Evolutionary conservation across 1,284 basidiomycete genomes (phyloP).

Genomic region (Pseudozyma hubeiensis): DNA sequence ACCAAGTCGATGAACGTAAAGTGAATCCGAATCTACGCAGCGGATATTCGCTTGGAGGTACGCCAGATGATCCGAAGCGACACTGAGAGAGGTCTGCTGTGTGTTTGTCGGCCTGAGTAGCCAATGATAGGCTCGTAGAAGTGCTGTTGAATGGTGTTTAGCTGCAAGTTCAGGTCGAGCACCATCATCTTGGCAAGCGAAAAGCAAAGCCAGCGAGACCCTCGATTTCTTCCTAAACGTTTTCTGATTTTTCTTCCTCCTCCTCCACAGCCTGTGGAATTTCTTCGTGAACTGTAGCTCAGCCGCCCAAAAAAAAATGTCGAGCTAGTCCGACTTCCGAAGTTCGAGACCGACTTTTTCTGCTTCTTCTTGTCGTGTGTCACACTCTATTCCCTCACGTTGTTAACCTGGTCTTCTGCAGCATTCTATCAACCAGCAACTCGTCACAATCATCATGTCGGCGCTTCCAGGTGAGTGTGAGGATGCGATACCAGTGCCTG

Average conservation of each 20-base stretch:
- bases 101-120: too few relatives aligned
- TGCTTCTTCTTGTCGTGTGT: slow-evolving; percentile 6
- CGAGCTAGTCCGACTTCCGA: slow-evolving; percentile 35
- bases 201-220: not conserved
- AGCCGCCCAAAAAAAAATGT: not conserved
- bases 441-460: slow-evolving; percentile 19
- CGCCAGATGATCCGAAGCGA: too few relatives aligned
- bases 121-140: too few relatives aligned
- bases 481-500: too few relatives aligned
- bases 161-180: too few relatives aligned
- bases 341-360: slow-evolving; percentile 23
- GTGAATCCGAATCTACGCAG: too few relatives aligned
- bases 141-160: too few relatives aligned
- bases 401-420: not conserved
- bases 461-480: slow-evolving; percentile 27
- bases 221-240: slow-evolving; percentile 22
- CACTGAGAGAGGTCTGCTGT: too few relatives aligned
- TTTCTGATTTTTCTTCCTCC: slow-evolving; percentile 4
- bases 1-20: too few relatives aligned
- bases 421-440: not conserved
- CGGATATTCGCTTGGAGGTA: too few relatives aligned
- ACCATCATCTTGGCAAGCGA: not conserved
- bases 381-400: not conserved
- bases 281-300: slow-evolving; percentile 7
- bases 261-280: slow-evolving; percentile 29